Evolutionary conservation across 441 rosid species (phyloP).

Genomic region (Euphorbia schlechtendalii): DNA sequence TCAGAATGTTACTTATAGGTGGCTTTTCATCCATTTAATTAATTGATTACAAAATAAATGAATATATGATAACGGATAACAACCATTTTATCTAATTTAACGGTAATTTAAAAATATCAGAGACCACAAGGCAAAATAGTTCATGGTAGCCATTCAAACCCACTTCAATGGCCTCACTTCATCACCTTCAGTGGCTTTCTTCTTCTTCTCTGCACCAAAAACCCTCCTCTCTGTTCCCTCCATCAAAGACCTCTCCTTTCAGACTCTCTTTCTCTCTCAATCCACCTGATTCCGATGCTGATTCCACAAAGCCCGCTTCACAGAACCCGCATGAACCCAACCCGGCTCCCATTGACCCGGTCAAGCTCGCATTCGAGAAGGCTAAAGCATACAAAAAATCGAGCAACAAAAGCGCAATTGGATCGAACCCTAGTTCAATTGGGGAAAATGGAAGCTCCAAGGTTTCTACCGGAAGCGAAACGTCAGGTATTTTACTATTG

Average conservation of each 20-base stretch:
- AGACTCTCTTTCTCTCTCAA: slow-evolving; percentile 32
- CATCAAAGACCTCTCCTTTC: slow-evolving; percentile 27
- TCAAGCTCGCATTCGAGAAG: slow-evolving; percentile 59
- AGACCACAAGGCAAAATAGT: background rate
- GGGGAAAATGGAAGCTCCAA: slow-evolving; percentile 8
- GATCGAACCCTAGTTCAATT: slow-evolving; percentile 14
- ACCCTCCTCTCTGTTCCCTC: slow-evolving; percentile 28
- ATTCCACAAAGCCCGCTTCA: slow-evolving; percentile 23
- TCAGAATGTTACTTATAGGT: no score
- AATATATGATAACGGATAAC: slow-evolving; percentile 2
- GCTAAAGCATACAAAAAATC: slow-evolving; percentile 50
- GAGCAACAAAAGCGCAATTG: slow-evolving; percentile 13
- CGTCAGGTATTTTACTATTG: slow-evolving; percentile 20
- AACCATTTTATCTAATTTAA: slow-evolving; percentile 2
- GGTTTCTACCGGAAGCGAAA: slow-evolving; percentile 30
- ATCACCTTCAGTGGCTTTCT: slow-evolving; percentile 41
- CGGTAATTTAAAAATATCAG: background rate
- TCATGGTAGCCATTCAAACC: background rate
- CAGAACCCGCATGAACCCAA: slow-evolving; percentile 26
- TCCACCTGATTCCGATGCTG: slow-evolving; percentile 28
- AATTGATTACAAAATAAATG: no score
- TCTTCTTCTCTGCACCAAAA: slow-evolving; percentile 33
- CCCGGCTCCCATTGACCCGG: slow-evolving; percentile 37
- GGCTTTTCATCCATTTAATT: no score
- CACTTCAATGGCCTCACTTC: slow-evolving; percentile 37